These are phyloP conservation scores for Davidsoniella australis DNA, from an alignment of 2,329 filamentous ascomycete genomes.

Conservation along the genomic window DNA sequence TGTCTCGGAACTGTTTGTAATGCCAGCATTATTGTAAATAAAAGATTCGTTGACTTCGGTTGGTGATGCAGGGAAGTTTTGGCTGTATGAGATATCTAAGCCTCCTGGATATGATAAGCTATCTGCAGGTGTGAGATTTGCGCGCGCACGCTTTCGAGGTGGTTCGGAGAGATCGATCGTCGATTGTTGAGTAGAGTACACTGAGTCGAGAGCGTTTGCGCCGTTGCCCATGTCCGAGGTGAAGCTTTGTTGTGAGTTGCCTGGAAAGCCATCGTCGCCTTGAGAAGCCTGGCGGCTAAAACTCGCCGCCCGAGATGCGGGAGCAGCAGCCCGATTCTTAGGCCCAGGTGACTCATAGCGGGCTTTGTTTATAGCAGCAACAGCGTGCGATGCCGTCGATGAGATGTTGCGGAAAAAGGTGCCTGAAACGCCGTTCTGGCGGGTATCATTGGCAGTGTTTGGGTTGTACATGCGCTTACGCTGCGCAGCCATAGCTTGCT, in stretches of 20 bases:
- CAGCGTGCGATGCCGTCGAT: slow-evolving; percentile 75
- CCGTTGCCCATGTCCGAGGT: slow-evolving; percentile 55
- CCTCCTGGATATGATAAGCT: slow-evolving; percentile 36
- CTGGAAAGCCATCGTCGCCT: slow-evolving; percentile 49
- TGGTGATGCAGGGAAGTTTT: slow-evolving; percentile 49
- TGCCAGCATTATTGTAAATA: slow-evolving; percentile 38
- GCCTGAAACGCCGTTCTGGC: slow-evolving; percentile 51
- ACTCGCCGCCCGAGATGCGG: slow-evolving; percentile 32
- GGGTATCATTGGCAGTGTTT: slow-evolving; percentile 44
- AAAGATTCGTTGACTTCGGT: slow-evolving; percentile 73
- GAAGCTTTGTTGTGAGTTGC: slow-evolving; percentile 72
- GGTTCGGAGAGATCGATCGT: slow-evolving; percentile 49
- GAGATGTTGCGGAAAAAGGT: slow-evolving; percentile 98
- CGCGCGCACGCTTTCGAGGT: slow-evolving; percentile 59
- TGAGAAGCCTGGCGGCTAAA: slow-evolving; percentile 53
- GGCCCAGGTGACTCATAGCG: slow-evolving; percentile 76
- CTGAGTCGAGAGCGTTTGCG: slow-evolving; percentile 22
- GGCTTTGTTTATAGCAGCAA: slow-evolving; percentile 93
- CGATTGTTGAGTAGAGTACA: slow-evolving; percentile 16
- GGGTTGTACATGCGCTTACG: slow-evolving; percentile 78
- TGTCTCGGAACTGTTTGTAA: neutral
- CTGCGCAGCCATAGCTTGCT: slow-evolving; percentile 93
- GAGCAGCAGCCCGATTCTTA: slow-evolving; percentile 27
- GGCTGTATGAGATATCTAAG: slow-evolving; percentile 23
- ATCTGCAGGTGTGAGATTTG: slow-evolving; percentile 35